phyloP scores from a whole-genome alignment of 2,329 filamentous ascomycete genomes.

The Leptographium procerum region DNA sequence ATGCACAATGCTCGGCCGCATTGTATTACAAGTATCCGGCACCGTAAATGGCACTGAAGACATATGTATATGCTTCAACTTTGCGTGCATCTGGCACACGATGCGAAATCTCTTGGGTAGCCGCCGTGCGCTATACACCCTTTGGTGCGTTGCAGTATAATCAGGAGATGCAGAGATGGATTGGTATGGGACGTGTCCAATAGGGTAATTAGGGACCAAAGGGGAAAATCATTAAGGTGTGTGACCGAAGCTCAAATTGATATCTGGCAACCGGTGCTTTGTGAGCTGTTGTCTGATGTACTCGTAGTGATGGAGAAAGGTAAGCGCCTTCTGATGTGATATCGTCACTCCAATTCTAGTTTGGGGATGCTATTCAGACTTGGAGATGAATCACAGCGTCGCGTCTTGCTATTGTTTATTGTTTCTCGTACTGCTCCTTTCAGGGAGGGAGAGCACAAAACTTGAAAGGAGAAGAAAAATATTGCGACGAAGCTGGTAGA shows the following conservation, averaged over 20 bases:
- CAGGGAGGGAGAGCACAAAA: not conserved
- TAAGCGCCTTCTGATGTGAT: constrained; percentile 7
- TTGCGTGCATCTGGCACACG: not conserved
- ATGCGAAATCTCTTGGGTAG: not conserved
- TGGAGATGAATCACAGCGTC: not conserved
- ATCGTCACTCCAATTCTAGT: not conserved
- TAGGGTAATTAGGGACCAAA: not conserved
- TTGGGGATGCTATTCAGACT: not conserved
- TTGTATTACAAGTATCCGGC: not conserved
- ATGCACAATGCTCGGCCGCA: not conserved
- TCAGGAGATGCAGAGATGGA: not conserved
- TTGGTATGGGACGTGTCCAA: not conserved
- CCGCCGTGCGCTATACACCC: not conserved
- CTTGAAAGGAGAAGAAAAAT: not conserved
- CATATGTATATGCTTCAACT: not conserved
- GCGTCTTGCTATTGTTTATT: not conserved
- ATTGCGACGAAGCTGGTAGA: not conserved
- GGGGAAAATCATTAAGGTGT: not conserved
- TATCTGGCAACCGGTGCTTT: no score
- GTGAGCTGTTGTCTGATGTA: no score
- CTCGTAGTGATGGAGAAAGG: not conserved
- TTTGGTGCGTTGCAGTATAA: not conserved
- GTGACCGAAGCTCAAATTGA: not conserved
- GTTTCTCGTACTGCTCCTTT: not conserved
- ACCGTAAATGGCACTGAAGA: not conserved